Evolutionary conservation across 1,139 yeast genomes (phyloP).

Genomic region (Suhomyces maxii): DNA sequence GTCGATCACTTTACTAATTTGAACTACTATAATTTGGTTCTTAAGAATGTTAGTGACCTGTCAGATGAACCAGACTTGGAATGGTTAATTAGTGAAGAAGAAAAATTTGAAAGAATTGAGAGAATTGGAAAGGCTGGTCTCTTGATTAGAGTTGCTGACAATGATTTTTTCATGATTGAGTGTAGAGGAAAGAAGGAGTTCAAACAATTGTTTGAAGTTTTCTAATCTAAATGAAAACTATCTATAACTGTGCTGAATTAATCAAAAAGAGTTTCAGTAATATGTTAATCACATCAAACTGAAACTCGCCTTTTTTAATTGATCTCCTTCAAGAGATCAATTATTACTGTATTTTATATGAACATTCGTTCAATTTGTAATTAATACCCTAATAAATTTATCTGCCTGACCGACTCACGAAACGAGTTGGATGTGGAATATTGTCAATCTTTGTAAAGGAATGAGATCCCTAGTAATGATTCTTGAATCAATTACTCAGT

Average conservation of each 20-base stretch:
- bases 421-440: too few relatives aligned
- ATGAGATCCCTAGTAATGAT: too few relatives aligned
- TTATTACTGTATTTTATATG: not conserved
- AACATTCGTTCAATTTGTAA: not conserved
- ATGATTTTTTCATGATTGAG: slow-evolving; percentile 44
- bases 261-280: not conserved
- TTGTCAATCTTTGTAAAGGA: too few relatives aligned
- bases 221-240: slow-evolving; percentile 12
- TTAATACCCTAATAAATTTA: not conserved
- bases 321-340: not conserved
- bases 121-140: slow-evolving; percentile 49
- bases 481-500: too few relatives aligned
- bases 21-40: slow-evolving; percentile 31
- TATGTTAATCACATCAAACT: too few relatives aligned
- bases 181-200: slow-evolving; percentile 49
- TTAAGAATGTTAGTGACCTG: slow-evolving; percentile 19
- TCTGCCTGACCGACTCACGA: not conserved
- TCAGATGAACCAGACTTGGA: slow-evolving; percentile 20
- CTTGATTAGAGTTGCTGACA: slow-evolving; percentile 34
- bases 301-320: too few relatives aligned
- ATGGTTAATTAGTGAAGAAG: slow-evolving; percentile 40
- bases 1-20: slow-evolving; percentile 28
- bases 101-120: slow-evolving; percentile 32
- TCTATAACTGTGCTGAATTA: slow-evolving; percentile 1
- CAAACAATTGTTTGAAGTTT: slow-evolving; percentile 33